These are phyloP conservation scores for Aspergillus panamensis DNA, from an alignment of 495 filamentous ascomycete species.

Conservation along the genomic window DNA sequence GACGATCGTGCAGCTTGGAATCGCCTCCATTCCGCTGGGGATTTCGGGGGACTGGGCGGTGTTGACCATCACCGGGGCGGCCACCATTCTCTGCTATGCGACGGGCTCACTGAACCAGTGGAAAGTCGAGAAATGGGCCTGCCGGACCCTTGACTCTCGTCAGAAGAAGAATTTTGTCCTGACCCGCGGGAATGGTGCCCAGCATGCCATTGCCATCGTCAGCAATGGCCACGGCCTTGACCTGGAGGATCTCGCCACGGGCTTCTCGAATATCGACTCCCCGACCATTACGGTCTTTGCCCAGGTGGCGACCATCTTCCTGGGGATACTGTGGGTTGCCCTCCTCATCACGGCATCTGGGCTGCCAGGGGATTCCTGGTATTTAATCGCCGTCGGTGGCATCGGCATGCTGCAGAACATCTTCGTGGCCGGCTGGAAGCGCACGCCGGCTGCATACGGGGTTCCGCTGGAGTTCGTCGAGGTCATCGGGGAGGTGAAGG, in stretches of 20 bases:
- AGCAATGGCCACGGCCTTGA: constrained; percentile 37
- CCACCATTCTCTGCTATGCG: constrained; percentile 35
- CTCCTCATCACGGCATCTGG: constrained; percentile 39
- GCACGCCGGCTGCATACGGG: constrained; percentile 27
- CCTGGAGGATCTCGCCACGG: constrained; percentile 45
- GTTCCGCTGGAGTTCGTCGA: constrained; percentile 26
- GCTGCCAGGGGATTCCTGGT: constrained; percentile 38
- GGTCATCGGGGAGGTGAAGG: constrained; percentile 28
- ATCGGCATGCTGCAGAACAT: constrained; percentile 48
- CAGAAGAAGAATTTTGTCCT: constrained; percentile 31
- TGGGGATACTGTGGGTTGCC: constrained; percentile 38
- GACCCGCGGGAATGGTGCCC: constrained; percentile 44
- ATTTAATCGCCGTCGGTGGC: constrained; percentile 39
- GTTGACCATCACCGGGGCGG: constrained; percentile 39
- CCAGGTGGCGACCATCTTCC: constrained; percentile 13
- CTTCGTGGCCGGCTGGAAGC: constrained; percentile 33
- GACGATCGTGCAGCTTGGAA: constrained; percentile 41
- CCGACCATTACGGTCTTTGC: constrained; percentile 13
- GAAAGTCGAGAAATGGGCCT: constrained; percentile 50
- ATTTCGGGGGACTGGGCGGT: constrained; percentile 44
- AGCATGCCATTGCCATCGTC: constrained; percentile 42
- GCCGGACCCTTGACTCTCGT: constrained; percentile 23
- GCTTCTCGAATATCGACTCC: constrained; percentile 18
- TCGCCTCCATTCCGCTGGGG: constrained; percentile 44
- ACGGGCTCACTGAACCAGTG: constrained; percentile 44